These are phyloP conservation scores for Meredithiella fracta DNA, from an alignment of 2,329 filamentous ascomycete genomes.

Conservation along the genomic window DNA sequence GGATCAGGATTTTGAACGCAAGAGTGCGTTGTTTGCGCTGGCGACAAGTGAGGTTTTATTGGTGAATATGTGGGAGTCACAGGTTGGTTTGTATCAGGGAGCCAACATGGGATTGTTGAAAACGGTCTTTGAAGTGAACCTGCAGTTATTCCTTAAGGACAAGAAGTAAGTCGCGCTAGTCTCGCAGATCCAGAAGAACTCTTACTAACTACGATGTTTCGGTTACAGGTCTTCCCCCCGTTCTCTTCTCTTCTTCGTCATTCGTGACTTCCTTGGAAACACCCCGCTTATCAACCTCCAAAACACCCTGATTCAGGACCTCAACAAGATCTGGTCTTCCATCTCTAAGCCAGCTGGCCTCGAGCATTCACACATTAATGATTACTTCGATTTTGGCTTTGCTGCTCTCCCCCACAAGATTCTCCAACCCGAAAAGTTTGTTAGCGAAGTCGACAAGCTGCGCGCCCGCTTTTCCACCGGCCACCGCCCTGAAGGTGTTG, in stretches of 20 bases:
- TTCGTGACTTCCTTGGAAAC: conserved; percentile 85
- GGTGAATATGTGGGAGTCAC: conserved; percentile 98
- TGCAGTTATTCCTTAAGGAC: conserved; percentile 93
- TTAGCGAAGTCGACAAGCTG: conserved; percentile 61
- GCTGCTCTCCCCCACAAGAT: conserved; percentile 93
- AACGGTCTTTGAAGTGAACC: conserved; percentile 96
- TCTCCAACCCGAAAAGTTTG: conserved; percentile 81
- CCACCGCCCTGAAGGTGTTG: conserved; percentile 50
- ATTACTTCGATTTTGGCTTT: conserved; percentile 98
- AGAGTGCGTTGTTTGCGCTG: conserved; percentile 90
- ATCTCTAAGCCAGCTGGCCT: conserved; percentile 82
- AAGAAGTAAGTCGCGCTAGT: conserved; percentile 48
- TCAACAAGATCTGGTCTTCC: conserved; percentile 80
- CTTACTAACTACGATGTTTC: not conserved
- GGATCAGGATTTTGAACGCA: conserved; percentile 97
- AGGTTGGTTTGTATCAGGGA: conserved; percentile 93
- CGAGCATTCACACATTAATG: conserved; percentile 76
- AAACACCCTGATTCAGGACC: conserved; percentile 76
- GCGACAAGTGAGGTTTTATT: conserved; percentile 96
- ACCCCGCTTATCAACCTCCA: conserved; percentile 83
- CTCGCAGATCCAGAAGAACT: not conserved
- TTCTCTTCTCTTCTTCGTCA: conserved; percentile 94
- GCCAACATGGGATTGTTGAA: conserved; percentile 98
- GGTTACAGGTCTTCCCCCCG: conserved; percentile 48
- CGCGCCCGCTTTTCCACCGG: conserved; percentile 70